Evolutionary conservation across 108 stramenopile species (phyloP), one percentile per base, ranked within the genome.

Genomic region (Seminavis robusta): DNA sequence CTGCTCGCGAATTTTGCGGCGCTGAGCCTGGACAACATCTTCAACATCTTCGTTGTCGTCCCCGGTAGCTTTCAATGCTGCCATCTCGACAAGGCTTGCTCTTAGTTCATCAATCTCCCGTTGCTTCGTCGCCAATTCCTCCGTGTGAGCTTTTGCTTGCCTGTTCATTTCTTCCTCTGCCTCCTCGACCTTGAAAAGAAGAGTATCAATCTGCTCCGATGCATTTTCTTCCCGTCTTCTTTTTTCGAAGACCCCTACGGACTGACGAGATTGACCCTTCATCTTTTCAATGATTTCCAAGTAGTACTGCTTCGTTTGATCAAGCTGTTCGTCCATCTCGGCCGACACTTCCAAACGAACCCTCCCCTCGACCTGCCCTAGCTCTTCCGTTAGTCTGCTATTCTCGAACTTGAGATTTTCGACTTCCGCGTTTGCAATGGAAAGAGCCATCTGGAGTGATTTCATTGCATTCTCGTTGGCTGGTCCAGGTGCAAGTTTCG

Each of bases 271-370:
- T 32, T 79, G 61, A 19, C 56, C 39, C 55, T 69, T 70, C 24
- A 88, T 52, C 25, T 75, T 67, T 11, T 71, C 52, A 44, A 88
- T 76, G 37, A 73, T 76, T 10, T 71, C 53, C 15, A 81, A 69
- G 47, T 85, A 81, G 53, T 79, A 59, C 48, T 77, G 65, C 32
- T 76, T 69, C 51, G 69, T 84, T 13, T 73, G 70, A 41, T 65
- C 39, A 25, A 87, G 43, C 17, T 82, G 74, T 26, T 76, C 73
- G 28, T 79, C 80, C 81, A 89, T 90, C 59, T 81, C 80, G 23
- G 78, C 80, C 6, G 84, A 79, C 3, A 94, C 88, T 64, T 94
- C 92, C 25, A 61, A 43, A 17, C 92, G 80, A 28, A 90, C 68
- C 21, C 81, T 66, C 8, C 52, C 63, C 53, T 94, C 92, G 39